A percentile compares a stretch with the other conserved stretches of the same genome.
phyloP scores from a whole-genome alignment of 2,329 filamentous ascomycete genomes.

The Knufia fluminis region DNA sequence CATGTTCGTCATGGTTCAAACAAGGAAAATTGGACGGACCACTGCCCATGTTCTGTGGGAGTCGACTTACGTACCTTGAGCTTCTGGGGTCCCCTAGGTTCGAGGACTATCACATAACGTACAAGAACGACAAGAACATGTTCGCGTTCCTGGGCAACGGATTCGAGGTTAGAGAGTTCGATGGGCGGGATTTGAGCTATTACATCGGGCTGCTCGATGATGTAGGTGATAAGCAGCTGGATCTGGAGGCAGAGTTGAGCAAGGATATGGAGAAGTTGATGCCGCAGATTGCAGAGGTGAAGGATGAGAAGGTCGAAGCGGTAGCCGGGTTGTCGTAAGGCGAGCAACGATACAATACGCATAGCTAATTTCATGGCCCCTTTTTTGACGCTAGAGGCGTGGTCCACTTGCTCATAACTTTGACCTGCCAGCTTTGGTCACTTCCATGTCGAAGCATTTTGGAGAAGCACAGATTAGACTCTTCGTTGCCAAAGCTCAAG shows the following conservation, averaged over 20 bases:
- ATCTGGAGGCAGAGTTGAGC: slow-evolving; percentile 11
- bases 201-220: slow-evolving; percentile 14
- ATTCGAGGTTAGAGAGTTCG: slow-evolving; percentile 6
- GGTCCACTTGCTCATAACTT: no score
- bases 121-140: slow-evolving; percentile 18
- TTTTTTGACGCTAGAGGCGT: no score
- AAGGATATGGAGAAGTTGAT: slow-evolving; percentile 4
- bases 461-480: no score
- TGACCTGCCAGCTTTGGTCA: no score
- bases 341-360: no score
- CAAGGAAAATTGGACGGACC: slow-evolving; percentile 7
- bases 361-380: no score
- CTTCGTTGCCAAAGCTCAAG: no score
- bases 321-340: neutral
- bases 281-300: neutral
- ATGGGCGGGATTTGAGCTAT: slow-evolving; percentile 10
- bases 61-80: slow-evolving; percentile 27
- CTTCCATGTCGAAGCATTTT: no score
- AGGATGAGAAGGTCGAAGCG: neutral
- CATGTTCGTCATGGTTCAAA: slow-evolving; percentile 10
- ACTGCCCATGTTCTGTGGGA: slow-evolving; percentile 18
- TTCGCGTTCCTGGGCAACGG: slow-evolving; percentile 13
- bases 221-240: slow-evolving; percentile 13
- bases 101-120: slow-evolving; percentile 31
- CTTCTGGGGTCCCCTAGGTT: slow-evolving; percentile 27